Conservation (phyloP, 371 early-diverging fungal genomes). For the Mucor sp. region DNA sequence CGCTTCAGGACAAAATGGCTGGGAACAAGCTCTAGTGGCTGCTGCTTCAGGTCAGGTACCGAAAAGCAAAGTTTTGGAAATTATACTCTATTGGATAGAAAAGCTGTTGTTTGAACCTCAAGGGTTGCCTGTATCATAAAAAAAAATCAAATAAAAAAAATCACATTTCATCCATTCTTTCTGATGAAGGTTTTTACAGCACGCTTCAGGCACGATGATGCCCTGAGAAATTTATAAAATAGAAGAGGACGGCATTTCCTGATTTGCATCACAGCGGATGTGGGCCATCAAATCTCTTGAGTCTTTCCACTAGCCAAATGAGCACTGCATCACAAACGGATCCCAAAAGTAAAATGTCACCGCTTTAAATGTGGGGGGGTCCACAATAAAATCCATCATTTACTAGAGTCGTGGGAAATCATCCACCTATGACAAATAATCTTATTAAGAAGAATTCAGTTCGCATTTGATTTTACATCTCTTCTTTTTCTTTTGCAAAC, state of each 20-base stretch:
- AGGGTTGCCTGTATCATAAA: constrained; percentile 38
- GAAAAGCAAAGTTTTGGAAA: constrained; percentile 46
- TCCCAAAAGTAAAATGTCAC: neutral
- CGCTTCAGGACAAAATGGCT: constrained; percentile 23
- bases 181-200: neutral
- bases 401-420: constrained; percentile 10
- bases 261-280: too few relatives aligned
- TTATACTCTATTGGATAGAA: constrained; percentile 51
- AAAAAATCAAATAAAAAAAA: neutral
- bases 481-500: constrained; percentile 9
- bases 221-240: neutral
- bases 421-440: constrained; percentile 1
- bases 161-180: neutral
- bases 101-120: constrained; percentile 51
- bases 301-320: too few relatives aligned
- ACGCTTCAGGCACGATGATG: neutral
- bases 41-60: constrained; percentile 35
- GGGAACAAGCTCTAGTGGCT: constrained; percentile 45
- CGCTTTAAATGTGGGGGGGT: neutral
- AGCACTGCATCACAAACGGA: too few relatives aligned
- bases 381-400: neutral
- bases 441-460: constrained; percentile 1
- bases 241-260: too few relatives aligned
- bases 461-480: neutral
- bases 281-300: too few relatives aligned